phyloP scores from a whole-genome alignment of 129 eudicot species.

The Flaveria trinervia region DNA sequence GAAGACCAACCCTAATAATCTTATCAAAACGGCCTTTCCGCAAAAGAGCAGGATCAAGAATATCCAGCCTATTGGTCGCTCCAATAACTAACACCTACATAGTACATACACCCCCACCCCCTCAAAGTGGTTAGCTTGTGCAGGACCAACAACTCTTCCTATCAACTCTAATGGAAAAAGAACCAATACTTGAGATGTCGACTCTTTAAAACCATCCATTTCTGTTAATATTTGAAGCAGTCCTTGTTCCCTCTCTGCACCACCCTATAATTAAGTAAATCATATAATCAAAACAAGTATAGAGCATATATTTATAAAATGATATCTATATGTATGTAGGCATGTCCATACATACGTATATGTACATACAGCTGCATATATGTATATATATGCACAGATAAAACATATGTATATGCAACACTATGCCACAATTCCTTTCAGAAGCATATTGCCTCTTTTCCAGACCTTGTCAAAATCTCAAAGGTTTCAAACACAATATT shows the following conservation, averaged over 20 bases:
- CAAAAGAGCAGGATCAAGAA: slow-evolving; percentile 95
- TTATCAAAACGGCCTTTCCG: slow-evolving; percentile 96
- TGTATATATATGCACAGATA: neutral
- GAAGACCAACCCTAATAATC: slow-evolving; percentile 91
- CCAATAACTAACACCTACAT: slow-evolving; percentile 81
- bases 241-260: slow-evolving; percentile 99
- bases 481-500: neutral
- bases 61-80: slow-evolving; percentile 94
- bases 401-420: neutral
- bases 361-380: neutral
- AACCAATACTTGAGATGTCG: slow-evolving; percentile 69
- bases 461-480: slow-evolving; percentile 2
- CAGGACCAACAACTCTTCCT: neutral
- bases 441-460: neutral
- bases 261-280: slow-evolving; percentile 61
- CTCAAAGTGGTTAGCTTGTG: slow-evolving; percentile 13
- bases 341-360: neutral
- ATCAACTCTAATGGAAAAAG: neutral
- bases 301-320: neutral
- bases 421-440: neutral
- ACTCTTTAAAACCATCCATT: slow-evolving; percentile 92
- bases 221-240: slow-evolving; percentile 93
- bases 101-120: neutral
- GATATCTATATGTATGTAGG: neutral
- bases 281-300: neutral